A percentile compares a stretch with the other conserved stretches of the same genome.
phyloP scores from a whole-genome alignment of 1,284 basidiomycete genomes.

The Irpex rosettiformis region DNA sequence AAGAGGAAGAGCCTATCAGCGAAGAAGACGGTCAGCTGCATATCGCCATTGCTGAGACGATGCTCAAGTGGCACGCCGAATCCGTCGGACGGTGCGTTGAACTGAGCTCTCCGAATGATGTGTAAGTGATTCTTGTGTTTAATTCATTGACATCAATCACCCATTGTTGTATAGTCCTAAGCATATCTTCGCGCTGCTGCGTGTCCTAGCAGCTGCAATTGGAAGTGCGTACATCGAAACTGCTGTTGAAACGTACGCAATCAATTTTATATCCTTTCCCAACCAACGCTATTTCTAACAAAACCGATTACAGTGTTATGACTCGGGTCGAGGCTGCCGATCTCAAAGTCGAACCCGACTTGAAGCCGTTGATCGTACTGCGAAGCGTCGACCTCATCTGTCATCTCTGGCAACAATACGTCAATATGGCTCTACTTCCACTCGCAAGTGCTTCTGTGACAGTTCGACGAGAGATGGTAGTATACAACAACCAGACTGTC shows the following conservation, averaged over 20 bases:
- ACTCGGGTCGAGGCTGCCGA: slow-evolving; percentile 75
- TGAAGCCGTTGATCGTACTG: slow-evolving; percentile 70
- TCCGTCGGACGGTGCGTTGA: slow-evolving; percentile 91
- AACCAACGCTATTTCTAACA: neutral
- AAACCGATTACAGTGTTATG: slow-evolving; percentile 56
- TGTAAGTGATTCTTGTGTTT: slow-evolving; percentile 51
- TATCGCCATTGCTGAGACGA: slow-evolving; percentile 78
- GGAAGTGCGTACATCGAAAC: slow-evolving; percentile 87
- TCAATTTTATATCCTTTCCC: neutral
- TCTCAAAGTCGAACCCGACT: slow-evolving; percentile 73
- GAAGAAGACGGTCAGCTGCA: slow-evolving; percentile 82
- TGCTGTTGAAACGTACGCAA: slow-evolving; percentile 83
- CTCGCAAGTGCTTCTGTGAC: slow-evolving; percentile 86
- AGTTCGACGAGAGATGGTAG: slow-evolving; percentile 88
- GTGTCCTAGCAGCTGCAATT: slow-evolving; percentile 87
- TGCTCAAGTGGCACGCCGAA: slow-evolving; percentile 96
- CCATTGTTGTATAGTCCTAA: slow-evolving; percentile 63
- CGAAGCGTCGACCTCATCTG: slow-evolving; percentile 85
- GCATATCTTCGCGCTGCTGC: slow-evolving; percentile 82
- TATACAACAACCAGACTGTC: slow-evolving; percentile 90
- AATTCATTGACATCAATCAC: neutral
- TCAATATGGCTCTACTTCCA: slow-evolving; percentile 88
- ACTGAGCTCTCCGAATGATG: slow-evolving; percentile 74
- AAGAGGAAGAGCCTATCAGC: slow-evolving; percentile 69
- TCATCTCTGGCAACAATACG: slow-evolving; percentile 97